phyloP scores from a whole-genome alignment of 2,329 filamentous ascomycete genomes.

The Penicillium fuscoglaucum region DNA sequence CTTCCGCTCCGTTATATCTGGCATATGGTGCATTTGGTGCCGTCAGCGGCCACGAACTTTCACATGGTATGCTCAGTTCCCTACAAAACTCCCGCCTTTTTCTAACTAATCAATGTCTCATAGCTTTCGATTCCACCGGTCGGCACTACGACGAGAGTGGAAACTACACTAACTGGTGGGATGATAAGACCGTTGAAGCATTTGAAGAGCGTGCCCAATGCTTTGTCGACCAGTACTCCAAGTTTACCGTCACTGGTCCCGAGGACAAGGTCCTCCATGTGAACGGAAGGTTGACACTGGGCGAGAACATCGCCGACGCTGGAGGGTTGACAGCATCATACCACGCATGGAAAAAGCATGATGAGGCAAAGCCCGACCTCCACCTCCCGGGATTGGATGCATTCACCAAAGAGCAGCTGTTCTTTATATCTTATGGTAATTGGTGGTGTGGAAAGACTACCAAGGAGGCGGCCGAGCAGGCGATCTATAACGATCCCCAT shows the following conservation, averaged over 20 bases:
- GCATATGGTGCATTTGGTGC: slow-evolving; percentile 69
- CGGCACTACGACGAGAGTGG: slow-evolving; percentile 65
- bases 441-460: slow-evolving; percentile 67
- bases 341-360: slow-evolving; percentile 64
- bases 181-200: slow-evolving; percentile 56
- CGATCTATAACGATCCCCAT: slow-evolving; percentile 65
- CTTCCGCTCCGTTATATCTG: slow-evolving; percentile 62
- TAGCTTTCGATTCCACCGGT: slow-evolving; percentile 66
- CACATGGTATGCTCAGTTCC: slow-evolving; percentile 49
- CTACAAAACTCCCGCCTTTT: not conserved
- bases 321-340: slow-evolving; percentile 65
- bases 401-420: slow-evolving; percentile 68
- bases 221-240: slow-evolving; percentile 66
- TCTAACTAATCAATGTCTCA: slow-evolving; percentile 5
- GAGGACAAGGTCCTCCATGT: slow-evolving; percentile 60
- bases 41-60: slow-evolving; percentile 68
- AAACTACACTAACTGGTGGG: slow-evolving; percentile 68
- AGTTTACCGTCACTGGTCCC: slow-evolving; percentile 59
- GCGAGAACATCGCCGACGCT: slow-evolving; percentile 71
- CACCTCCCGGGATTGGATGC: slow-evolving; percentile 60
- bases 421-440: slow-evolving; percentile 66
- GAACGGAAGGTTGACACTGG: slow-evolving; percentile 63
- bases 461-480: slow-evolving; percentile 57
- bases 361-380: slow-evolving; percentile 52
- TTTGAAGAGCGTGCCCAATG: slow-evolving; percentile 63